These are phyloP conservation scores for Ganoderma meredithae DNA, from an alignment of 1,284 basidiomycete species.

Conservation along the genomic window DNA sequence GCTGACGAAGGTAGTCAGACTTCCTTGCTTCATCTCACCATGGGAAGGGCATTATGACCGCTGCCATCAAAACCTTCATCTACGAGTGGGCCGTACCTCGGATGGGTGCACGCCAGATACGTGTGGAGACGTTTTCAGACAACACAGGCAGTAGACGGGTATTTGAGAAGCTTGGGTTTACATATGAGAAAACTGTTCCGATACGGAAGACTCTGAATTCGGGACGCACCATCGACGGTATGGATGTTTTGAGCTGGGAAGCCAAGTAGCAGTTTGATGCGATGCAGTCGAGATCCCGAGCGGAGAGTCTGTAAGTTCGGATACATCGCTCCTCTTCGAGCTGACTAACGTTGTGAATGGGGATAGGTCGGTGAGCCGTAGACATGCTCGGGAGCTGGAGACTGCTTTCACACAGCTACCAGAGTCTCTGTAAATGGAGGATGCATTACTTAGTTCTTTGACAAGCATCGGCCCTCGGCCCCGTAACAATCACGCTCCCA, in stretches of 20 bases:
- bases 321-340: not conserved
- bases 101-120: conserved; percentile 60
- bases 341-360: conserved; percentile 12
- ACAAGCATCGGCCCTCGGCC: conserved; percentile 17
- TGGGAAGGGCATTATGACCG: conserved; percentile 72
- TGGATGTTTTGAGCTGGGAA: conserved; percentile 41
- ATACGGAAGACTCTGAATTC: conserved; percentile 43
- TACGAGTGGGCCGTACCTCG: conserved; percentile 63
- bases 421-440: conserved; percentile 13
- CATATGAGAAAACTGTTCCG: conserved; percentile 47
- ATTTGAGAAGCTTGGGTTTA: conserved; percentile 72
- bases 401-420: conserved; percentile 10
- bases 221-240: conserved; percentile 33
- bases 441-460: conserved; percentile 15
- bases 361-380: conserved; percentile 11
- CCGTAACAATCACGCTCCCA: conserved; percentile 3
- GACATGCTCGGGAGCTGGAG: not conserved
- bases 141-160: conserved; percentile 67
- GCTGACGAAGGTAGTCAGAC: conserved; percentile 45
- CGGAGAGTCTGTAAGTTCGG: conserved; percentile 1
- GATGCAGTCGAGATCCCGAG: not conserved
- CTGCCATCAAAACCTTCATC: conserved; percentile 58
- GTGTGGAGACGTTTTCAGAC: conserved; percentile 52
- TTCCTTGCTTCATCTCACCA: conserved; percentile 65
- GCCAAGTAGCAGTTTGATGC: conserved; percentile 17